A percentile compares a stretch with the other conserved stretches of the same genome.
These are phyloP conservation scores for Rubroboletus pulcherrimus DNA, from an alignment of 768 basidiomycete genomes.

Conservation along the genomic window DNA sequence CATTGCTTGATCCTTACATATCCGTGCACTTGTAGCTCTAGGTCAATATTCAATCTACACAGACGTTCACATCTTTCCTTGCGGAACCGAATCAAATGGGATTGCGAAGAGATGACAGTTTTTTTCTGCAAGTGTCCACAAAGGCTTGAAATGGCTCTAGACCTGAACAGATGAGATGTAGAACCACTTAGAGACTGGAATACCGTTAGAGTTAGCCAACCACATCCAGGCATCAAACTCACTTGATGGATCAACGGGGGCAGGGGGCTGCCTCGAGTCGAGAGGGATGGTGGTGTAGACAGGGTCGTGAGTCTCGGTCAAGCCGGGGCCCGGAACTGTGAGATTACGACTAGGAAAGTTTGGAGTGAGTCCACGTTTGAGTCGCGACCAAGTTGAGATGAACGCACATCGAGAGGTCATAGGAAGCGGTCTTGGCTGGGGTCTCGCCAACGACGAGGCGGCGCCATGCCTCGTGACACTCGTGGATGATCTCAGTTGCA, in stretches of 20 bases:
- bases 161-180: constrained; percentile 89
- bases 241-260: constrained; percentile 89
- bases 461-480: constrained; percentile 98
- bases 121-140: neutral
- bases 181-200: constrained; percentile 86
- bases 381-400: neutral
- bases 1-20: constrained; percentile 13
- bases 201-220: constrained; percentile 8
- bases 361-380: neutral
- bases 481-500: constrained; percentile 97
- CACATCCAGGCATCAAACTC: constrained; percentile 26
- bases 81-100: neutral
- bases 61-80: neutral
- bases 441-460: constrained; percentile 80
- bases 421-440: constrained; percentile 64
- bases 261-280: constrained; percentile 81
- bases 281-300: constrained; percentile 63
- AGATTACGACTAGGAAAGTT: constrained; percentile 64
- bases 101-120: constrained; percentile 1
- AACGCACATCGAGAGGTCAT: constrained; percentile 84
- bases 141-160: constrained; percentile 28
- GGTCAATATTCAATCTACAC: constrained; percentile 7
- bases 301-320: constrained; percentile 58
- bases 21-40: constrained; percentile 27
- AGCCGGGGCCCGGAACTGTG: constrained; percentile 67